These are phyloP conservation scores for Colletotrichum incanum DNA, from an alignment of 2,329 filamentous ascomycete genomes.

Conservation along the genomic window DNA sequence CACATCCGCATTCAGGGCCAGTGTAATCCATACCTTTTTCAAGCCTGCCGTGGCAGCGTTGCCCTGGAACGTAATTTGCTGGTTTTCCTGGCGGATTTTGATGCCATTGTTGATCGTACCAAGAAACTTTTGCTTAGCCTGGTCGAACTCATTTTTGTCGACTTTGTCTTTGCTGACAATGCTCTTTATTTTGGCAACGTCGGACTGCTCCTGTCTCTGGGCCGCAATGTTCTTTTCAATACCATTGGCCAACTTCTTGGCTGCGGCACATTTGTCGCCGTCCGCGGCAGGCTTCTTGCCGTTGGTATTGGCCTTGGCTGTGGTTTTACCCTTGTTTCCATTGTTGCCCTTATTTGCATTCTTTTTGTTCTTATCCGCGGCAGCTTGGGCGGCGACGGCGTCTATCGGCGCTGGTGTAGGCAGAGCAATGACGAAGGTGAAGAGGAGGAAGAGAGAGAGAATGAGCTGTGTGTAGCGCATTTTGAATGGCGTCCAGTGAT, in stretches of 20 bases:
- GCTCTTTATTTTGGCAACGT: constrained; percentile 30
- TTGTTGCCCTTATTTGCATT: neutral
- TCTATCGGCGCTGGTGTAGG: constrained; percentile 15
- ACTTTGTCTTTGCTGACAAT: constrained; percentile 37
- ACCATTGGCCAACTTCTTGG: constrained; percentile 45
- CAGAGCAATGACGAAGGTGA: constrained; percentile 27
- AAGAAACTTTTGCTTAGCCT: constrained; percentile 43
- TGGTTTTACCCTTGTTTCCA: neutral
- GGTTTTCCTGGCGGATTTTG: constrained; percentile 45
- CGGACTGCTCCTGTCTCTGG: constrained; percentile 46
- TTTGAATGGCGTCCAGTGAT: neutral
- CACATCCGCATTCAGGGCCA: neutral
- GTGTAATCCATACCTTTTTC: constrained; percentile 26
- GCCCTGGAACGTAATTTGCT: constrained; percentile 42
- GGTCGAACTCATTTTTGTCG: constrained; percentile 25
- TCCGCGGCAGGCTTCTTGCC: neutral
- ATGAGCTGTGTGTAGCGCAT: constrained; percentile 28
- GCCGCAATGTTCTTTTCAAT: constrained; percentile 47
- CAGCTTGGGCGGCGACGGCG: neutral
- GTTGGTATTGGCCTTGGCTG: neutral
- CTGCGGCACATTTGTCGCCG: constrained; percentile 36
- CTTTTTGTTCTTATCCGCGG: constrained; percentile 3
- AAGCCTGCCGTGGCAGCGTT: constrained; percentile 43
- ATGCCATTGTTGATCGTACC: constrained; percentile 46
- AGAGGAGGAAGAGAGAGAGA: constrained; percentile 23